Percentiles rank a stretch among this genome's conserved stretches.
phyloP scores from a whole-genome alignment of 208 protist genomes.

The Phytomonas sp. region DNA sequence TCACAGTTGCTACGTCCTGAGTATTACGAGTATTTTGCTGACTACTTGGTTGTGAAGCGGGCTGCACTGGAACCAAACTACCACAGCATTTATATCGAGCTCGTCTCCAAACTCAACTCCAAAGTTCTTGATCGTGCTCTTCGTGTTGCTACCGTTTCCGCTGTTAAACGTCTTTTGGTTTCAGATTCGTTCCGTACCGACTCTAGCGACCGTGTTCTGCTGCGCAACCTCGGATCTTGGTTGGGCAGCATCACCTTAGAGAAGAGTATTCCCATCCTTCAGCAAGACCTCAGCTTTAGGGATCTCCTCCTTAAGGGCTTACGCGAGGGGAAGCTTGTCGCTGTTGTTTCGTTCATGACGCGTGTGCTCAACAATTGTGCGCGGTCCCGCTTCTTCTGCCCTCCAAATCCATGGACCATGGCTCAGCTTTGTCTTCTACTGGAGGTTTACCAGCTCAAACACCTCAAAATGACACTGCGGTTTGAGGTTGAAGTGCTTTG shows the following conservation, averaged over 20 bases:
- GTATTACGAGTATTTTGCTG: slow-evolving; percentile 90
- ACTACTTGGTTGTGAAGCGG: slow-evolving; percentile 98
- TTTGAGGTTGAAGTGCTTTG: slow-evolving; percentile 95
- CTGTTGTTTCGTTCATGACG: slow-evolving; percentile 95
- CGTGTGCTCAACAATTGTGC: slow-evolving; percentile 88
- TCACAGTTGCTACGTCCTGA: slow-evolving; percentile 69
- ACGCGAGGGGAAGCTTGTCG: slow-evolving; percentile 90
- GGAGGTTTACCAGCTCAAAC: slow-evolving; percentile 94
- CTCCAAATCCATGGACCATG: slow-evolving; percentile 98
- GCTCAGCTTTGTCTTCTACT: slow-evolving; percentile 86
- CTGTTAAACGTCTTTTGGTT: slow-evolving; percentile 83
- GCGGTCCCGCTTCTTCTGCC: slow-evolving; percentile 92
- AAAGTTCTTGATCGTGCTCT: slow-evolving; percentile 80
- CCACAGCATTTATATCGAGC: slow-evolving; percentile 89
- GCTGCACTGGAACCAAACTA: slow-evolving; percentile 98
- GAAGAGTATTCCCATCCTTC: slow-evolving; percentile 95
- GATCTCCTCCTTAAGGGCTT: slow-evolving; percentile 93
- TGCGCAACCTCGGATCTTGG: slow-evolving; percentile 98
- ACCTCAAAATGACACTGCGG: slow-evolving; percentile 96
- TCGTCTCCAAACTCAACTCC: slow-evolving; percentile 74
- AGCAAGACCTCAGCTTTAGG: slow-evolving; percentile 92
- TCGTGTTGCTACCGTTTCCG: slow-evolving; percentile 72
- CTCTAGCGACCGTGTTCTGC: slow-evolving; percentile 88
- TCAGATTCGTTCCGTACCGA: slow-evolving; percentile 92
- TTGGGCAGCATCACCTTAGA: slow-evolving; percentile 96